These are phyloP conservation scores for Thamnidium elegans DNA, from an alignment of 192 early-diverging fungal genomes.

Conservation along the genomic window DNA sequence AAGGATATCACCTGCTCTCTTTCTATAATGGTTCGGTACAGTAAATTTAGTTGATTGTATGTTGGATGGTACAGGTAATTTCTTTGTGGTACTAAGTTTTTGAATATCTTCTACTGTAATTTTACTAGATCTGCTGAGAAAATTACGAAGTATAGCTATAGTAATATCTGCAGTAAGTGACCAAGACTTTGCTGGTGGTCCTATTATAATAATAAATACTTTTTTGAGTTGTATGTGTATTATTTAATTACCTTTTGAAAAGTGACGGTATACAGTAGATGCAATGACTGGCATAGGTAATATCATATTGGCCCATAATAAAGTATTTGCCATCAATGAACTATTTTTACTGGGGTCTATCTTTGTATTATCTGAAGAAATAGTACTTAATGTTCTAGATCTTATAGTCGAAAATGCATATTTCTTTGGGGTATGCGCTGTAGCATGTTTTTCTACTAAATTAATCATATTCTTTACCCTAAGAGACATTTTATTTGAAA, in stretches of 20 bases:
- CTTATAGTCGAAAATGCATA: too few species aligned
- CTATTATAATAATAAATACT: conserved; percentile 13
- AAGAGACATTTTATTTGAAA: not conserved
- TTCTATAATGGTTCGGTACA: conserved; percentile 32
- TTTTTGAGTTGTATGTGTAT: too few species aligned
- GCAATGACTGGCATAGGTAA: conserved; percentile 17
- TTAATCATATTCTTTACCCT: not conserved
- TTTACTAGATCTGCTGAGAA: conserved; percentile 20
- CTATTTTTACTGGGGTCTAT: not conserved
- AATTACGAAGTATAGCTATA: conserved; percentile 32
- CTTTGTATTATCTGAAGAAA: not conserved
- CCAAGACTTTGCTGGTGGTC: conserved; percentile 49
- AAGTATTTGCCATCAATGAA: conserved; percentile 9
- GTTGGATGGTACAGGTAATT: conserved; percentile 24
- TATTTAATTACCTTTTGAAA: conserved; percentile 19
- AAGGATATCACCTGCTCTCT: conserved; percentile 34
- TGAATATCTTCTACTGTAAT: conserved; percentile 42
- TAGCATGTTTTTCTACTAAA: too few species aligned
- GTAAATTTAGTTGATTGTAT: conserved; percentile 1
- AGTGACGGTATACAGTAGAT: conserved; percentile 17
- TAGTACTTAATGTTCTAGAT: not conserved
- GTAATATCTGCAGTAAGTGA: conserved; percentile 31
- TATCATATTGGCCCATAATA: conserved; percentile 14
- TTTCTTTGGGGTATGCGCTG: too few species aligned
- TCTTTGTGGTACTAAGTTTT: conserved; percentile 23